A percentile compares a stretch with the other conserved stretches of the same genome.
These are phyloP conservation scores for Pulveroboletus ravenelii DNA, from an alignment of 768 basidiomycete genomes.

Conservation along the genomic window DNA sequence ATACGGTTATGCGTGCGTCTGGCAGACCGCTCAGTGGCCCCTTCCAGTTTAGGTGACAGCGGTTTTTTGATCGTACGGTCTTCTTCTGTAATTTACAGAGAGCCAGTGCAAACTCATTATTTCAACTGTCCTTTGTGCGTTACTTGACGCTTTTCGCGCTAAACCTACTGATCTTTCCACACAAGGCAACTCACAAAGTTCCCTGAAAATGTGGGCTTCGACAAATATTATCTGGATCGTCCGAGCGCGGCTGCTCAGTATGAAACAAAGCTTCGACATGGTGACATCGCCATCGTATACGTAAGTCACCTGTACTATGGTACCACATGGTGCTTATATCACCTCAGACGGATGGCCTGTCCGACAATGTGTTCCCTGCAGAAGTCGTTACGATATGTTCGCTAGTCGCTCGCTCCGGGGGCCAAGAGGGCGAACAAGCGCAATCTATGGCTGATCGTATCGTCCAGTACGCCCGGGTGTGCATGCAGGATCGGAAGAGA, in stretches of 20 bases:
- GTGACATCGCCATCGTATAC: conserved; percentile 49
- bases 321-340: conserved; percentile 2
- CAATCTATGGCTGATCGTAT: conserved; percentile 70
- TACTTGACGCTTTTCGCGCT: neutral
- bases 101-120: conserved; percentile 31
- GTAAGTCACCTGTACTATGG: conserved; percentile 27
- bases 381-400: conserved; percentile 71
- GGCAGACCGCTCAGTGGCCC: conserved; percentile 4
- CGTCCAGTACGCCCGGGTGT: conserved; percentile 61
- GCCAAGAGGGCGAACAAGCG: conserved; percentile 56
- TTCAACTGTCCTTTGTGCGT: conserved; percentile 33
- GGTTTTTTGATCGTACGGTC: conserved; percentile 70
- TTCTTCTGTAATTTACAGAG: conserved; percentile 53
- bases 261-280: conserved; percentile 47
- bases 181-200: conserved; percentile 32
- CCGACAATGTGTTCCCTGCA: conserved; percentile 57
- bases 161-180: neutral
- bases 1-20: neutral
- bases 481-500: conserved; percentile 63
- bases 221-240: conserved; percentile 28
- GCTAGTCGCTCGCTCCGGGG: conserved; percentile 52
- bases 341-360: conserved; percentile 48
- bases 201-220: conserved; percentile 24
- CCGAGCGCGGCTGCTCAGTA: conserved; percentile 41
- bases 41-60: conserved; percentile 68